phyloP scores from a whole-genome alignment of 805 yeast species.

The Candida hispaniensis region DNA sequence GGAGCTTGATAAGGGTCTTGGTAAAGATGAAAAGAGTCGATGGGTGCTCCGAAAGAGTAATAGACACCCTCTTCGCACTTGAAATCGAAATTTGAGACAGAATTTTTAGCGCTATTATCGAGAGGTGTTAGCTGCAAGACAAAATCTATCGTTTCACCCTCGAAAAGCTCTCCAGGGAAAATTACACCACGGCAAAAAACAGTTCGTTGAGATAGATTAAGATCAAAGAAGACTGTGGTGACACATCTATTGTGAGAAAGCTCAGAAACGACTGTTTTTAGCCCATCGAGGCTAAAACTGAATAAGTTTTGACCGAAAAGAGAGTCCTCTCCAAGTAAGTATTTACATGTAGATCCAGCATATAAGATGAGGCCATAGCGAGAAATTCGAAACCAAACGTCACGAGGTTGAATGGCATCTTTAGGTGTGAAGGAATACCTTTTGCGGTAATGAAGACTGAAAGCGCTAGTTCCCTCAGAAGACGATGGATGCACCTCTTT shows the following conservation, averaged over 20 bases:
- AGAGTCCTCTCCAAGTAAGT: constrained; percentile 5
- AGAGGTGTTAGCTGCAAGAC: constrained; percentile 13
- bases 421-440: constrained; percentile 11
- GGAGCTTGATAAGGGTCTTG: constrained; percentile 13
- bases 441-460: constrained; percentile 9
- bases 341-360: constrained; percentile 4
- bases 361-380: constrained; percentile 10
- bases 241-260: constrained; percentile 3
- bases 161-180: constrained; percentile 10
- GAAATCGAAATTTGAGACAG: constrained; percentile 2
- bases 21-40: constrained; percentile 8
- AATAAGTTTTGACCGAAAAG: no score
- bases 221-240: constrained; percentile 6
- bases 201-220: constrained; percentile 2
- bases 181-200: constrained; percentile 6
- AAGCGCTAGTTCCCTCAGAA: constrained; percentile 8
- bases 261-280: no score
- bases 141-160: constrained; percentile 4
- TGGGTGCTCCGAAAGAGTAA: constrained; percentile 7
- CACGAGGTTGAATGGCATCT: constrained; percentile 9
- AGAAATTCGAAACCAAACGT: constrained; percentile 15
- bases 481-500: constrained; percentile 6
- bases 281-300: no score
- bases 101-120: not conserved
- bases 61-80: constrained; percentile 1